Base-by-base conservation (phyloP, 345 rosid genomes). In the Populus simonii region DNA sequence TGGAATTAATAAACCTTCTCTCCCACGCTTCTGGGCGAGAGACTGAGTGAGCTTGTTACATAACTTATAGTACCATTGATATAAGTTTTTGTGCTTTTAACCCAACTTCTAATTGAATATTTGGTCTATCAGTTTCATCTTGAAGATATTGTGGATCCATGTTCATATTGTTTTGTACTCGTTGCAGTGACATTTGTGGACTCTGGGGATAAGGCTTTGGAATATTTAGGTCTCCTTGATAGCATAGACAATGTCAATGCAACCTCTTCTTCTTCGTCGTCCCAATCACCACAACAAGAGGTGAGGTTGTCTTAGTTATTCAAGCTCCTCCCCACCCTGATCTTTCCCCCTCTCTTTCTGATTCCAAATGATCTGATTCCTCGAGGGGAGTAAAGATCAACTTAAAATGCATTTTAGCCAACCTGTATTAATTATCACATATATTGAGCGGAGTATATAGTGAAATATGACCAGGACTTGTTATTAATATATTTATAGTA, bases 181-280 rank as follows among this genome's bases (percentile, higher is more conserved):
- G 57, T 68, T 75, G 82, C 83, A 89, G 92, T 88, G 77, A 89
- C 92, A 12, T 81, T 79, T 70, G 86, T 89, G 33, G 92, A 88
- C 17, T 89, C 92, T 68, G 92, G 86, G 10, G 78, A 83, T 70
- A 83, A 89, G 86, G 92, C 92, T 65, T 79, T 89, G 76, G 88
- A 84, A 78, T 87, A 79, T 77, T 78, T 89, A 49, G 92, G 96
- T 51, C 78, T 86, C 77, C 78, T 85, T 77, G 78, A 72, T 59
- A 68, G 80, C 51, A 49, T 78, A 6, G 78, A 67, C 16, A n/a
- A 36, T 65, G 67, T 65, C 29, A 18, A 73, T 36, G 9, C 80
- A 12, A 2, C 77, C 74, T 15, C 78, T 20, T 45, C 84, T 49
- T 67, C 80, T 1, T 78, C 83, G 1, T 68, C 85, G 43, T 73